Evolutionary conservation across 345 rosid species (phyloP).

Genomic region (Moringa oleifera): DNA sequence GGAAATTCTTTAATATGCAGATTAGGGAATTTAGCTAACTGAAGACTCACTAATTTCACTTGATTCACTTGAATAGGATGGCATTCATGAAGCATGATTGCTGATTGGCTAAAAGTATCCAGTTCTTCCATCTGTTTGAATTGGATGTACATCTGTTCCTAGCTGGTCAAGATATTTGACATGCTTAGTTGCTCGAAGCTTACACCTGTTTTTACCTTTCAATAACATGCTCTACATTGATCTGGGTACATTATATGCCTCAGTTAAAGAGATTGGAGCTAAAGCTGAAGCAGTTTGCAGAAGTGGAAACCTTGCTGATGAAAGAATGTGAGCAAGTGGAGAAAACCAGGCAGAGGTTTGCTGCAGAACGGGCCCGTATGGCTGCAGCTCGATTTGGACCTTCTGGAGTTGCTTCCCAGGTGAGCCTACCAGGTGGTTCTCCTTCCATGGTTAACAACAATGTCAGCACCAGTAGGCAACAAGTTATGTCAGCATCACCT

Average conservation of each 20-base stretch:
- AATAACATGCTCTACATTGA: constrained; percentile 5
- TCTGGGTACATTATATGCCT: constrained; percentile 2
- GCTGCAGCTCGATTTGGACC: constrained; percentile 55
- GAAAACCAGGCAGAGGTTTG: constrained; percentile 79
- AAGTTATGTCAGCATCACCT: constrained; percentile 44
- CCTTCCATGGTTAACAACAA: constrained; percentile 50
- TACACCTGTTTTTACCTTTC: neutral
- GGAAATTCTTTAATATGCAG: too few species aligned
- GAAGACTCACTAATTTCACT: neutral
- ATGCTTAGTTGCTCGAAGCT: neutral
- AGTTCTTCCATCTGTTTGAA: too few species aligned
- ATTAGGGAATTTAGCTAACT: neutral
- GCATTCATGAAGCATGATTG: neutral
- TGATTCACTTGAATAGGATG: neutral
- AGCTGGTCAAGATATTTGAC: neutral
- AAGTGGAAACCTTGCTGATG: constrained; percentile 85
- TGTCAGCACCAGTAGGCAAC: constrained; percentile 44
- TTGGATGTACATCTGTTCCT: neutral
- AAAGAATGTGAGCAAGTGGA: constrained; percentile 98
- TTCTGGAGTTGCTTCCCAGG: constrained; percentile 43
- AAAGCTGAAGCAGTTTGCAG: constrained; percentile 98
- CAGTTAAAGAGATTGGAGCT: constrained; percentile 97
- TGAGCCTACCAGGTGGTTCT: constrained; percentile 41
- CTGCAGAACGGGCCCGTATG: constrained; percentile 66
- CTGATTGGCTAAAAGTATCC: neutral